Conservation (phyloP, 2,329 filamentous ascomycete species). For the Botrytis pseudocinerea region DNA sequence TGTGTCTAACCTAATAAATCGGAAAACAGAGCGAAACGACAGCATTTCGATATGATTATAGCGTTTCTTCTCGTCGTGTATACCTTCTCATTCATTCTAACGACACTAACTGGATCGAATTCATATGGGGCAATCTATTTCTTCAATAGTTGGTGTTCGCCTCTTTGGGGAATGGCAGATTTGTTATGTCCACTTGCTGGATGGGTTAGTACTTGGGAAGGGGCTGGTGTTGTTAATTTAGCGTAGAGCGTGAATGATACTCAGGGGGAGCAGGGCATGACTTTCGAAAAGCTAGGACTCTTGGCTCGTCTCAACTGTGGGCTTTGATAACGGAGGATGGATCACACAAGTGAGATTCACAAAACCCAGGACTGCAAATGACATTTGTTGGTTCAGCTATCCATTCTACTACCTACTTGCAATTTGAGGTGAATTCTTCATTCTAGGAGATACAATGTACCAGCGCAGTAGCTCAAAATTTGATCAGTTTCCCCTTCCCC, state of each 20-base stretch:
- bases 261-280: neutral
- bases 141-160: neutral
- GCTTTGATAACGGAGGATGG: neutral
- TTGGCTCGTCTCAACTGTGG: neutral
- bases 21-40: neutral
- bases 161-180: neutral
- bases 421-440: neutral
- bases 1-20: neutral
- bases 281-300: neutral
- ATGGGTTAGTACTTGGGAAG: neutral
- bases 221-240: neutral
- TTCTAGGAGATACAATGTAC: neutral
- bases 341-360: neutral
- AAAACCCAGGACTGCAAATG: neutral
- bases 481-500: neutral
- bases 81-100: neutral
- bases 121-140: neutral
- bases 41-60: neutral
- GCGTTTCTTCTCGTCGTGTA: neutral
- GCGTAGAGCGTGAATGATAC: neutral
- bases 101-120: neutral
- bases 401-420: neutral
- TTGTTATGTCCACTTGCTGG: neutral
- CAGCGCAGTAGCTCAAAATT: neutral
- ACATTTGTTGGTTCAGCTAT: neutral